Evolutionary conservation across 208 protist species (phyloP), one percentile per base, ranked within the genome.

Genomic region (Porcisia deanei): DNA sequence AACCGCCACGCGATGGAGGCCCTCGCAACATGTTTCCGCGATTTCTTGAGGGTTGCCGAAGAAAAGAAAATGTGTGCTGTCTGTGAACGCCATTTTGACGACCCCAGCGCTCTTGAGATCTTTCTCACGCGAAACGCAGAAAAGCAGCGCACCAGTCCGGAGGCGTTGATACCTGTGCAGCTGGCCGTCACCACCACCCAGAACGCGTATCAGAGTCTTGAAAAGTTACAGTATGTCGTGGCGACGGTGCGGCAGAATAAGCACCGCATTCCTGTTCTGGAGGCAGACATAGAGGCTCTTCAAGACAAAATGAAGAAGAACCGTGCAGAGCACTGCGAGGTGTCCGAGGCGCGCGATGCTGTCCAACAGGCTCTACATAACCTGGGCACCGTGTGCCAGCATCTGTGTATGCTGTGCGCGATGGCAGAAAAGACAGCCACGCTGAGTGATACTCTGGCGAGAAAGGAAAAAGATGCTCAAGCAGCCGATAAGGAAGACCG

Each of bases 81-180:
- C 52, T 96, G 91, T 70, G 88, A 89, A 60, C 87, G 89, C 0
- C 43, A 57, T n/a, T 94, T 96, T 65, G 71, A 52, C 25, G 76
- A 73, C 69, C 41, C 72, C n/a, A 68, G 71, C 22, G 79, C 53
- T 6, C 45, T 70, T 1, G 61, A 83, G 30, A 55, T 73, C 25
- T 95, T 95, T 76, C 16, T 95, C 14, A 75, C 78, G 22, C 30
- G 60, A 49, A 86, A 87, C 47, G 79, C 82, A 61, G 80, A 78
- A 10, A 70, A 76, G 59, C 84, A 90, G 55, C 68, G 71, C 55
- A 73, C 81, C n/a, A 84, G 84, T 25, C 87, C 86, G 4, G 79
- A 83, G 55, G 79, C 79, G 14, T 55, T 90, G 55, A 64, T 47
- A 47, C 77, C 76, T 53, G 86, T 78, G 59, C 74, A 74, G 34